A percentile compares a stretch with the other conserved stretches of the same genome.
Evolutionary conservation across 2,329 filamentous ascomycete species (phyloP).

Genomic region (Cryphonectria parasitica): DNA sequence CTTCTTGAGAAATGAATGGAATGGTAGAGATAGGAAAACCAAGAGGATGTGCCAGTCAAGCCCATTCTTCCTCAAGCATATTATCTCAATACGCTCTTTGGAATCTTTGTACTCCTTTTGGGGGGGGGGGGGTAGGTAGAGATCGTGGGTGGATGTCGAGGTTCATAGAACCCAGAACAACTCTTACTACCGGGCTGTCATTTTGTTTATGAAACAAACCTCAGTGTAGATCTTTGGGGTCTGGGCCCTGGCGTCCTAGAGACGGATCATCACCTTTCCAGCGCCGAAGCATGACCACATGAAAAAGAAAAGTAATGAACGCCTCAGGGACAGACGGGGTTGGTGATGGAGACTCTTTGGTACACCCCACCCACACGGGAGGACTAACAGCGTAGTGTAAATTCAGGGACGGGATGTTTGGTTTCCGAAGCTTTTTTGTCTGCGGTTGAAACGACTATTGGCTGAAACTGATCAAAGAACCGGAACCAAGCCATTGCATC

Average conservation of each 20-base stretch:
- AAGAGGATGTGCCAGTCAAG: not conserved
- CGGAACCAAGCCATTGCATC: not conserved
- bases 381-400: conserved; percentile 1
- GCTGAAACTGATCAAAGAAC: not conserved
- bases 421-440: conserved; percentile 6
- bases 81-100: not conserved
- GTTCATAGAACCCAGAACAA: not conserved
- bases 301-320: not conserved
- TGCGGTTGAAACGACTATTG: conserved; percentile 11
- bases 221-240: not conserved
- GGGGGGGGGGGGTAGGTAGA: not conserved
- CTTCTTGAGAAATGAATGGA: not conserved
- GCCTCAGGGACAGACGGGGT: not conserved
- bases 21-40: not conserved
- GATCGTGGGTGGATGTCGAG: not conserved
- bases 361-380: not conserved
- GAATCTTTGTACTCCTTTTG: not conserved
- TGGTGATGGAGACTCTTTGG: not conserved
- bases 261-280: not conserved
- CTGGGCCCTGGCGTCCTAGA: not conserved
- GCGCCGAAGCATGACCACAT: not conserved
- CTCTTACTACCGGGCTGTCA: not conserved
- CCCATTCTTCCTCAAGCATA: not conserved
- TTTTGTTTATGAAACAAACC: conserved; percentile 16
- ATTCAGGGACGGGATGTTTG: conserved; percentile 15